These are phyloP conservation scores for Catharanthus roseus DNA, from an alignment of 257 asterid genomes.

Conservation along the genomic window DNA sequence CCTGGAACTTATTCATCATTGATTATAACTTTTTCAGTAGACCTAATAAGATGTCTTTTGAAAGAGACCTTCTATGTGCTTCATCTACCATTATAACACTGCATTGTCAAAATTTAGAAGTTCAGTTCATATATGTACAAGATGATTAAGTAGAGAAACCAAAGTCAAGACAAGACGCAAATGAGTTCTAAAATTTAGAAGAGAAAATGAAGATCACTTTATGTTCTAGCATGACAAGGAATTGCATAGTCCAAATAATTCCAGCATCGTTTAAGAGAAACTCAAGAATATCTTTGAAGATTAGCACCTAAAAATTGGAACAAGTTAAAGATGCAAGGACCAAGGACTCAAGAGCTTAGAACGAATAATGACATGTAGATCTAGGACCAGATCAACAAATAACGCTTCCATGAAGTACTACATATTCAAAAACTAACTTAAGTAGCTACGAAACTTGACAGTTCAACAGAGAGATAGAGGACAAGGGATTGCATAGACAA, in stretches of 20 bases:
- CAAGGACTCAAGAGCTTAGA: background rate
- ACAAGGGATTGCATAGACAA: background rate
- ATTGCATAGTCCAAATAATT: background rate
- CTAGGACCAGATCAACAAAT: background rate
- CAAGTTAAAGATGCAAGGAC: no score
- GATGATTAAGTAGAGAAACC: background rate
- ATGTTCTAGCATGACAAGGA: background rate
- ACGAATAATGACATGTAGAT: background rate
- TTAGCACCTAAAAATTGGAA: no score
- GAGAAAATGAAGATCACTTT: background rate
- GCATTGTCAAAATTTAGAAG: conserved; percentile 22
- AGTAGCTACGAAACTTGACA: background rate
- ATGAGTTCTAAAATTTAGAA: conserved; percentile 1
- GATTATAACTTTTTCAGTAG: conserved; percentile 80
- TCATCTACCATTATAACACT: conserved; percentile 98
- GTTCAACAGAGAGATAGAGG: background rate
- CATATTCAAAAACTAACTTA: background rate
- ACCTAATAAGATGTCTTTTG: conserved; percentile 89
- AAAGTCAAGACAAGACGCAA: background rate
- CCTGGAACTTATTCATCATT: conserved; percentile 1
- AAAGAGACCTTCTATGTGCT: conserved; percentile 94
- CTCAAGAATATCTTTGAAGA: background rate
- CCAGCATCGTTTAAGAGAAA: background rate
- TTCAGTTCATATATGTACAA: conserved; percentile 5
- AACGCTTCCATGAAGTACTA: background rate